Evolutionary conservation across 371 early-diverging fungal genomes (phyloP), one percentile per base, ranked within the genome.

Genomic region (Mucor irregularis): DNA sequence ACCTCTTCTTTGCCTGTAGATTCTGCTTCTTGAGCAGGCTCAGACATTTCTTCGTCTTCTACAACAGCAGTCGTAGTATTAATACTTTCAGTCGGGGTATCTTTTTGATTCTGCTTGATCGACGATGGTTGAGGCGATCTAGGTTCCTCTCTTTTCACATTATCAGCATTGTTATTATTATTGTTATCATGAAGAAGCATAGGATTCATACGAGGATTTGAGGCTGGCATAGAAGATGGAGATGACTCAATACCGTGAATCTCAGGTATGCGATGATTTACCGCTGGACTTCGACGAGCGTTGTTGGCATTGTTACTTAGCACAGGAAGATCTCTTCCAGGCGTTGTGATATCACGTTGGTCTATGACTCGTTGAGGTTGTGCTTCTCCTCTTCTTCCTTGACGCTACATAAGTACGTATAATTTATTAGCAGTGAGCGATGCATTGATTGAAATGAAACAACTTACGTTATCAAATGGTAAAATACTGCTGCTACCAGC

Each of bases 401-500:
- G 17, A 5, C 8, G 0, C 0, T 21, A 11, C n/a, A n/a, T n/a
- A n/a, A n/a, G n/a, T n/a, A n/a, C n/a, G n/a, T n/a, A n/a, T n/a
- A n/a, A n/a, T n/a, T n/a, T n/a, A n/a, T n/a, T n/a, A n/a, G n/a
- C n/a, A n/a, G n/a, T n/a, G n/a, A n/a, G n/a, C n/a, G n/a, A n/a
- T n/a, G n/a, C n/a, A n/a, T n/a, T n/a, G n/a, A n/a, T n/a, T n/a
- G n/a, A n/a, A n/a, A n/a, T n/a, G n/a, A n/a, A n/a, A n/a, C n/a
- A n/a, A n/a, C n/a, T 39, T 39, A 51, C 51, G 40, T 51, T 28
- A 14, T 26, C 40, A 7, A 38, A 51, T 38, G 51, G 51, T 14
- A 51, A 39, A 11, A 25, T 35, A 30, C 51, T 39, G 4, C 51
- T 24, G 28, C 51, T 51, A 4, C 37, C 40, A 21, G 37, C 16